Evolutionary conservation across 441 rosid genomes (phyloP).

Genomic region (Metrosideros polymorpha): DNA sequence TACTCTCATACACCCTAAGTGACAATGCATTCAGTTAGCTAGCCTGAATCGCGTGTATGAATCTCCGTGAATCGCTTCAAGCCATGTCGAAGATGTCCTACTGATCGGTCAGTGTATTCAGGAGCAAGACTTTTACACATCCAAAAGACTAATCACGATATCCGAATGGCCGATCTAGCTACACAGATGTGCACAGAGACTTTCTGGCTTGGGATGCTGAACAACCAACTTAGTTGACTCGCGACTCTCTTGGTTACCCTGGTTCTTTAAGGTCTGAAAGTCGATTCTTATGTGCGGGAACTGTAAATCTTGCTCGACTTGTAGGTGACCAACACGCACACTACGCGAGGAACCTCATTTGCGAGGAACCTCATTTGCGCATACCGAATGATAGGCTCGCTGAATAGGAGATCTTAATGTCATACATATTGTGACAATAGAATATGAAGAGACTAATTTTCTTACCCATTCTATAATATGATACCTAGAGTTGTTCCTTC

Average conservation of each 20-base stretch:
- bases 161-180: not conserved
- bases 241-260: not conserved
- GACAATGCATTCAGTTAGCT: not conserved
- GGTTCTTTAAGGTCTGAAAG: not conserved
- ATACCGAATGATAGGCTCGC: not conserved
- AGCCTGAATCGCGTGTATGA: not conserved
- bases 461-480: constrained; percentile 57
- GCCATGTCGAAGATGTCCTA: not conserved
- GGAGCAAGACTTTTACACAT: not conserved
- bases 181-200: not conserved
- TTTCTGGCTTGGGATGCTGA: not conserved
- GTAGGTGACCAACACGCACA: not conserved
- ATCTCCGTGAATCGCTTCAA: not conserved
- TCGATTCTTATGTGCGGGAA: not conserved
- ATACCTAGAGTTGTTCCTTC: constrained; percentile 16
- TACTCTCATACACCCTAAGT: not conserved
- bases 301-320: not conserved
- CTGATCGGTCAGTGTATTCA: not conserved
- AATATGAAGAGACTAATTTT: not conserved
- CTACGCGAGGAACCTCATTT: not conserved
- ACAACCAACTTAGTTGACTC: not conserved
- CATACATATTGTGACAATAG: not conserved
- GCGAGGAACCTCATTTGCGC: not conserved
- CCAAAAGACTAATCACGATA: not conserved
- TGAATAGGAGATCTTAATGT: not conserved